Conservation (phyloP, 257 asterid genomes). For the Euphrasia confusa region DNA sequence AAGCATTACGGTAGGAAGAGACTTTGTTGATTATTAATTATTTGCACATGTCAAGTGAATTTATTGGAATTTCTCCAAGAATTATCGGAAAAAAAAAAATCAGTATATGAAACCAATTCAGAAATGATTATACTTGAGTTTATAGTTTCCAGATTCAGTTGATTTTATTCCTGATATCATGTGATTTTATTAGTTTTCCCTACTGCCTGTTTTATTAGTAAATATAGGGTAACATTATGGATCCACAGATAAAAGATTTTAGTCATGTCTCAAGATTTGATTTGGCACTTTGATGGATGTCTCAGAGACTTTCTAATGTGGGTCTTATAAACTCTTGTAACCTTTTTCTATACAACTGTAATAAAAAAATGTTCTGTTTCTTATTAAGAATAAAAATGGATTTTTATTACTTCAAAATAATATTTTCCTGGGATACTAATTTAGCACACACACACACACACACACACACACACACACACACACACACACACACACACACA, state of each 20-base stretch:
- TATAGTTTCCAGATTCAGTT: not conserved
- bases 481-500: no score
- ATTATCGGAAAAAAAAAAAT: not conserved
- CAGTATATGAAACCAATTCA: constrained; percentile 1
- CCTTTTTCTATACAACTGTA: not conserved
- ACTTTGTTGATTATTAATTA: constrained; percentile 1
- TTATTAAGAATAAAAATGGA: no score
- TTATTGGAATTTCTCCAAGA: not conserved
- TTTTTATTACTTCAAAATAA: not conserved
- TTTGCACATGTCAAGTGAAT: not conserved
- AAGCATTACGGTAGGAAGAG: not conserved
- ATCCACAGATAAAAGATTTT: not conserved
- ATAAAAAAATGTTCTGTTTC: not conserved
- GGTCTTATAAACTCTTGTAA: not conserved
- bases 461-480: no score
- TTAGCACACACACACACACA: not conserved
- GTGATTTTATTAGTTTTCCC: not conserved
- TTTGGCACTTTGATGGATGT: not conserved
- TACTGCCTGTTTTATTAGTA: not conserved
- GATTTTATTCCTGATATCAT: not conserved
- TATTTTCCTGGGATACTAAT: not conserved
- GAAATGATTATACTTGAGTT: not conserved
- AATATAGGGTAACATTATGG: not conserved
- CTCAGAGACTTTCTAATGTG: not conserved
- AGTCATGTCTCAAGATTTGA: not conserved